A percentile compares a stretch with the other conserved stretches of the same genome.
Conservation (phyloP, 2,329 filamentous ascomycete genomes). For the Berkeleyomyces rouxiae region DNA sequence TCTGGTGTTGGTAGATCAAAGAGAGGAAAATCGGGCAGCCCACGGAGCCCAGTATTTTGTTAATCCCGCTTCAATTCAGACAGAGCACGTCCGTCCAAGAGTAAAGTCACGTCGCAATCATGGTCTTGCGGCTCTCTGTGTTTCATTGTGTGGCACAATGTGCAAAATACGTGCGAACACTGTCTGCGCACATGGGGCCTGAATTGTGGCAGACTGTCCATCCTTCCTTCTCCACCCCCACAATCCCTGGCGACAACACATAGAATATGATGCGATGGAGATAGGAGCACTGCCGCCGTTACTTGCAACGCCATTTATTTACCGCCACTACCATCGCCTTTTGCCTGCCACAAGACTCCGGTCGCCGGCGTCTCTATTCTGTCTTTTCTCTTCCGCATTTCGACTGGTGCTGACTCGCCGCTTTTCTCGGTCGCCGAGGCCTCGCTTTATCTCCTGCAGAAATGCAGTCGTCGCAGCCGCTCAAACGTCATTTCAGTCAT, state of each 20-base stretch:
- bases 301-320: not conserved
- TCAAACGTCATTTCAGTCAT: not conserved
- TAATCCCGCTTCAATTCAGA: too few relatives aligned
- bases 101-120: too few relatives aligned
- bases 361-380: not conserved
- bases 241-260: not conserved
- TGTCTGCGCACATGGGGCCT: slow-evolving; percentile 2
- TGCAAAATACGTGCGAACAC: not conserved
- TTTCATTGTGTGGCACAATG: slow-evolving; percentile 1
- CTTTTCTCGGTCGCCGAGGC: not conserved
- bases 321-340: not conserved
- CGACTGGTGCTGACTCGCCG: not conserved
- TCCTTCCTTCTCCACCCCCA: not conserved
- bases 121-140: not conserved
- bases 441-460: not conserved
- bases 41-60: not conserved
- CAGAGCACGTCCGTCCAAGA: too few relatives aligned
- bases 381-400: not conserved
- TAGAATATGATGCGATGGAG: not conserved
- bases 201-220: not conserved
- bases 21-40: not conserved
- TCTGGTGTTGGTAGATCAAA: not conserved
- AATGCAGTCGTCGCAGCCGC: slow-evolving; percentile 1
- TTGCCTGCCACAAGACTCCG: not conserved
- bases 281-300: not conserved